phyloP scores from a whole-genome alignment of 1,139 yeast genomes.

The Geotrichum reessii region DNA sequence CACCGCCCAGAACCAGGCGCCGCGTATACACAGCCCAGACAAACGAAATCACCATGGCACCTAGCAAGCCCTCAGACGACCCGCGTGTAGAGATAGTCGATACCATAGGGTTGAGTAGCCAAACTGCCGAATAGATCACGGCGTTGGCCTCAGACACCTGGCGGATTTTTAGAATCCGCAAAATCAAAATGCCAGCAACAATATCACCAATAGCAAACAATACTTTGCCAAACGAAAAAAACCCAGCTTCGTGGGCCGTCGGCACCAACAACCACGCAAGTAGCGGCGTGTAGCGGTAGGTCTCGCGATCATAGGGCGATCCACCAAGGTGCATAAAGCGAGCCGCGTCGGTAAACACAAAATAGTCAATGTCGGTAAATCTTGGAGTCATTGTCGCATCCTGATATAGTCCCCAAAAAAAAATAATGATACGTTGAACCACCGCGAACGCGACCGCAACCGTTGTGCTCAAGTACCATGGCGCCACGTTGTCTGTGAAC shows the following conservation, averaged over 20 bases:
- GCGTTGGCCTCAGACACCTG: constrained; percentile 35
- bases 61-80: constrained; percentile 82
- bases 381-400: constrained; percentile 73
- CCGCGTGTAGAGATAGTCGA: constrained; percentile 91
- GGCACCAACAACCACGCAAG: constrained; percentile 80
- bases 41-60: constrained; percentile 65
- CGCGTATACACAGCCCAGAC: constrained; percentile 44
- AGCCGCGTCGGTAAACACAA: constrained; percentile 91
- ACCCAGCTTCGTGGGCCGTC: constrained; percentile 41
- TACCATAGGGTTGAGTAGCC: constrained; percentile 95
- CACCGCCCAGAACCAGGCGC: constrained; percentile 48
- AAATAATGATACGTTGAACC: constrained; percentile 55
- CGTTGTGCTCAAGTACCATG: background rate
- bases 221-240: constrained; percentile 68
- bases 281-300: constrained; percentile 89
- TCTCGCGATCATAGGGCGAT: constrained; percentile 79
- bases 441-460: constrained; percentile 23
- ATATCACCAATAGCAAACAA: constrained; percentile 74
- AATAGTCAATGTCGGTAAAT: constrained; percentile 90
- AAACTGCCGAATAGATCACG: constrained; percentile 49
- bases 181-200: constrained; percentile 67
- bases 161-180: constrained; percentile 28
- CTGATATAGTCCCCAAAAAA: constrained; percentile 81
- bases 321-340: constrained; percentile 51
- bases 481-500: background rate